Conservation (phyloP, 2,329 filamentous ascomycete species). For the Periconia digitata region DNA sequence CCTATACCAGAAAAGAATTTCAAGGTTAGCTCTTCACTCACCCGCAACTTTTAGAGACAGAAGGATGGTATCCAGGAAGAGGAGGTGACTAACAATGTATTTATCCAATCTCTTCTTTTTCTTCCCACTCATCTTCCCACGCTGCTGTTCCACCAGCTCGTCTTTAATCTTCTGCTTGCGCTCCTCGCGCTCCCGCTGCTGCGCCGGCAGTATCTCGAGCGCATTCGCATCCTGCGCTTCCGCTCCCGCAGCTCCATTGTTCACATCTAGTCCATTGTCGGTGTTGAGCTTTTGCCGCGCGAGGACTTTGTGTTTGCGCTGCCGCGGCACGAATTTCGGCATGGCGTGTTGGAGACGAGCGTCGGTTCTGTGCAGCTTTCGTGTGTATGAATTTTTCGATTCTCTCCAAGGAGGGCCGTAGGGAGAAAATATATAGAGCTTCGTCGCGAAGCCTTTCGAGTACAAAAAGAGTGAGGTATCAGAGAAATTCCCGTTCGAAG, state of each 20-base stretch:
- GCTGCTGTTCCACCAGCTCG: constrained; percentile 55
- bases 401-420: too few relatives aligned
- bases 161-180: constrained; percentile 55
- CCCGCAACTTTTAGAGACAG: neutral
- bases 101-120: constrained; percentile 70
- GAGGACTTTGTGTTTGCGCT: constrained; percentile 64
- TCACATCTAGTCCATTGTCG: constrained; percentile 12
- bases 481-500: too few relatives aligned
- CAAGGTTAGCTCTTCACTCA: neutral
- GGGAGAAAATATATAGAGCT: too few relatives aligned
- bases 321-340: constrained; percentile 52
- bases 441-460: too few relatives aligned
- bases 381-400: too few relatives aligned
- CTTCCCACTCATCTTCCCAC: constrained; percentile 62
- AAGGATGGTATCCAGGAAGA: neutral
- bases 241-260: constrained; percentile 18
- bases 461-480: too few relatives aligned
- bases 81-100: constrained; percentile 57
- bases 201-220: constrained; percentile 47
- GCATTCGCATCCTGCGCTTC: constrained; percentile 59
- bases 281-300: constrained; percentile 59
- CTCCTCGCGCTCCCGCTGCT: constrained; percentile 57
- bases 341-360: too few relatives aligned
- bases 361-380: too few relatives aligned
- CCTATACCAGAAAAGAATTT: constrained; percentile 46